Base-by-base conservation (phyloP, 345 rosid genomes). In the Angophora floribunda region DNA sequence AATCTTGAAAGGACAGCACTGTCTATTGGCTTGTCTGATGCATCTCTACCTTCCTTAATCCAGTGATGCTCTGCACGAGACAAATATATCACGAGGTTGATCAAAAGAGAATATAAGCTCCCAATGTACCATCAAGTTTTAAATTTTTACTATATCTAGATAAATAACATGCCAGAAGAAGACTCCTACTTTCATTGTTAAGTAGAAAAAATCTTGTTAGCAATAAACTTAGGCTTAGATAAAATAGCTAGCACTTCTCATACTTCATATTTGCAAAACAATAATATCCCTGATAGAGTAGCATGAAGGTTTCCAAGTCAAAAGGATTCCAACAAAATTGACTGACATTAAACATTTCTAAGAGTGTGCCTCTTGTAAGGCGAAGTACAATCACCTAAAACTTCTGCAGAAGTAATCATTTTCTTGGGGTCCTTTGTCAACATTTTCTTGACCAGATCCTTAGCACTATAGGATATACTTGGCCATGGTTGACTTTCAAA, bases 1-100 rank as follows among this genome's bases (percentile, higher is more conserved):
- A 97, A 94, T 90, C 98, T 95, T 44, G 95, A 93, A 45, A 97
- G 95, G 52, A 96, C 98, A 15, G 98, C 99, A 91, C 91, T 95
- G 65, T 95, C 98, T 88, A 97, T 93, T 41, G 96, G 98, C 93
- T 92, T 96, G 94, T 97, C 98, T n/a, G 98, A 94, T 87, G 99
- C 96, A 78, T 90, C 92, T 88, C 97, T 95, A 85, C 93, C 97
- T 88, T 94, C 96, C 87, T 90, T 93, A 89, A 93, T 91, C 96
- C 97, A 95, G 26, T 94, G 95, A 90, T 95, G 97, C 89, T 94
- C 96, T 95, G 61, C 89, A 89, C 63, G 86, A 47, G 21, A 47
- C 49, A 86, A 7, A 41, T 1, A 21, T 67, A 21, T 21, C 36
- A 32, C 15, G 44, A 15, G 67, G 51, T 41, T 63, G 9, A 51